A percentile compares a stretch with the other conserved stretches of the same genome.
Conservation (phyloP, 2,329 filamentous ascomycete species). For the Colletotrichum sansevieriae region DNA sequence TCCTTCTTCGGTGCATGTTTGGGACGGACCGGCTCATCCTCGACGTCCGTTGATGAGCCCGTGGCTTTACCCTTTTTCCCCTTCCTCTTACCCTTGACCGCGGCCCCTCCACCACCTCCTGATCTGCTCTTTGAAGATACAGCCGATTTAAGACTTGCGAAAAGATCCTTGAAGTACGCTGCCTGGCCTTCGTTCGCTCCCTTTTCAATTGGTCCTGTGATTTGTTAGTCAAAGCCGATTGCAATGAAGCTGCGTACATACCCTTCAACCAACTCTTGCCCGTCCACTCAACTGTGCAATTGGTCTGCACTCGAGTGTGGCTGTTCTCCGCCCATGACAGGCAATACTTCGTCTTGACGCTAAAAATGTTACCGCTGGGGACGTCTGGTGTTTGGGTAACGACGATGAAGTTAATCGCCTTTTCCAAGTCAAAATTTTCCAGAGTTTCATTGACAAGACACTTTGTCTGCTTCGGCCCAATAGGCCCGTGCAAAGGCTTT, state of each 20-base stretch:
- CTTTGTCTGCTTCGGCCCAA: conserved; percentile 94
- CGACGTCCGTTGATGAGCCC: conserved; percentile 59
- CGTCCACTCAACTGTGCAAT: conserved; percentile 93
- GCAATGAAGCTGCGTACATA: conserved; percentile 56
- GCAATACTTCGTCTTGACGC: conserved; percentile 94
- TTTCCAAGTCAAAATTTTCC: conserved; percentile 89
- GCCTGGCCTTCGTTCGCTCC: conserved; percentile 91
- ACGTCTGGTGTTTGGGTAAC: conserved; percentile 94
- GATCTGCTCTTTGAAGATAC: conserved; percentile 75
- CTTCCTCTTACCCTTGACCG: conserved; percentile 73
- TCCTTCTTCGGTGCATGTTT: conserved; percentile 61
- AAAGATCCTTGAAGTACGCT: conserved; percentile 84
- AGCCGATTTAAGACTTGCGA: conserved; percentile 79
- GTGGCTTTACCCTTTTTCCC: conserved; percentile 64
- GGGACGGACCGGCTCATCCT: conserved; percentile 54
- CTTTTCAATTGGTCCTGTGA: conserved; percentile 90
- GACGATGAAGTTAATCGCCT: conserved; percentile 84
- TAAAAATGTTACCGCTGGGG: conserved; percentile 91
- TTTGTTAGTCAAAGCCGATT: conserved; percentile 47
- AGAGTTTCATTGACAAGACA: conserved; percentile 89
- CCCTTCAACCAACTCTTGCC: conserved; percentile 99
- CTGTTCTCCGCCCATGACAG: conserved; percentile 93
- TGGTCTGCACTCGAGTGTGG: conserved; percentile 86
- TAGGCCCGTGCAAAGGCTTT: conserved; percentile 85
- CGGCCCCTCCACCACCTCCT: conserved; percentile 59